Evolutionary conservation across 192 early-diverging fungal genomes (phyloP).

Genomic region (Umbelopsis isabellina): DNA sequence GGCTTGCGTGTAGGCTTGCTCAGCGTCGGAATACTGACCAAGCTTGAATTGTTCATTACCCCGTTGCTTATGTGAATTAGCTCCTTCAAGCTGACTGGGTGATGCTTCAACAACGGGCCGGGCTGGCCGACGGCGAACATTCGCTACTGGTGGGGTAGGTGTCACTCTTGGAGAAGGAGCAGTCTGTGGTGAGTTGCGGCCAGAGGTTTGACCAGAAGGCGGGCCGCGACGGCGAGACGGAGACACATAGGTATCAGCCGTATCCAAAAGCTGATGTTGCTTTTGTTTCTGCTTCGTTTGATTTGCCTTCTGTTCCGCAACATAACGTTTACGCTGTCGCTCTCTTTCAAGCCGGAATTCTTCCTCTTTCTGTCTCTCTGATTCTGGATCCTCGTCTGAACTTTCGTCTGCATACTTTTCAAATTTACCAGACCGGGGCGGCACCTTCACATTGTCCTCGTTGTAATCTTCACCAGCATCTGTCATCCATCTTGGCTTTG

Average conservation of each 20-base stretch:
- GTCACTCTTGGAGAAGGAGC: neutral
- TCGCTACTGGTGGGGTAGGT: conserved; percentile 24
- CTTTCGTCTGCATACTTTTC: conserved; percentile 12
- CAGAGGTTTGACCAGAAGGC: conserved; percentile 6
- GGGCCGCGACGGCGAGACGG: conserved; percentile 35
- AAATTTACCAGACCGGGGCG: neutral
- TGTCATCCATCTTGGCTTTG: conserved; percentile 43
- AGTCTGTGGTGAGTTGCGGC: conserved; percentile 19
- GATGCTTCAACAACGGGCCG: conserved; percentile 47
- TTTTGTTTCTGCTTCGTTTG: conserved; percentile 2
- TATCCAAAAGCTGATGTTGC: conserved; percentile 30
- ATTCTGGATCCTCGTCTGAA: conserved; percentile 19
- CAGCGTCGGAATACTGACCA: conserved; percentile 86
- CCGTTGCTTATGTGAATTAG: conserved; percentile 50
- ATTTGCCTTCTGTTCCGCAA: conserved; percentile 18
- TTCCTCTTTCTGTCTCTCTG: conserved; percentile 7
- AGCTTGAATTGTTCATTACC: conserved; percentile 89
- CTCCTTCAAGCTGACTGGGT: conserved; percentile 40
- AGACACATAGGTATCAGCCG: conserved; percentile 43
- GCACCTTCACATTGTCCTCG: conserved; percentile 21
- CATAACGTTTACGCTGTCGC: conserved; percentile 7
- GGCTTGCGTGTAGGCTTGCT: conserved; percentile 65
- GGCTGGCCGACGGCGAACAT: conserved; percentile 36
- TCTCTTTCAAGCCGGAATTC: conserved; percentile 26
- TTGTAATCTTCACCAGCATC: conserved; percentile 28